These are phyloP conservation scores for Colletotrichum incanum DNA, from an alignment of 2,329 filamentous ascomycete species.

Conservation along the genomic window DNA sequence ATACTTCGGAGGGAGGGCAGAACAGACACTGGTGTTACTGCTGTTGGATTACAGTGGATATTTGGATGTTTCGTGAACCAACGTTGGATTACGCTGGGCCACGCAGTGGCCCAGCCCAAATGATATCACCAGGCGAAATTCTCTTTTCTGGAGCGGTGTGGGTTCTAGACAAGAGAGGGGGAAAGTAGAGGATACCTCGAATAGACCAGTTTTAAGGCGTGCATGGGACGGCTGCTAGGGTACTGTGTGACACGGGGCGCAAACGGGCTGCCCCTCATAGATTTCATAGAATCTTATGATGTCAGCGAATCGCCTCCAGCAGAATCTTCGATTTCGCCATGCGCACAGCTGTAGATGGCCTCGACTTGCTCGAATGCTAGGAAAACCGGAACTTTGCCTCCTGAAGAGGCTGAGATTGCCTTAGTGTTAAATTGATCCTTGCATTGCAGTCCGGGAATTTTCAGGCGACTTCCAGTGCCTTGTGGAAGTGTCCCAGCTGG, in stretches of 20 bases:
- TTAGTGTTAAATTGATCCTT: conserved; percentile 30
- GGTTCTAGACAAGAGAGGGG: conserved; percentile 1
- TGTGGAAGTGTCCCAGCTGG: conserved; percentile 32
- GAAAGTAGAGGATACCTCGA: conserved; percentile 32
- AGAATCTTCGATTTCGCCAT: conserved; percentile 26
- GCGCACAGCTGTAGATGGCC: conserved; percentile 2
- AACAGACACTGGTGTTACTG: not conserved
- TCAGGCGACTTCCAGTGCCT: conserved; percentile 25
- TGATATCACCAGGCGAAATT: conserved; percentile 36
- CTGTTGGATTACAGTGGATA: not conserved
- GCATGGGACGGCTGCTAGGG: conserved; percentile 13
- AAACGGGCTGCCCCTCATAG: conserved; percentile 27
- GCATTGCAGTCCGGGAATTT: conserved; percentile 13
- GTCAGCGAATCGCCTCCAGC: conserved; percentile 32
- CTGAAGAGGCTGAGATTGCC: conserved; percentile 22
- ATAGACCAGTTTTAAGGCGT: conserved; percentile 15
- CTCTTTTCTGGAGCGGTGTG: conserved; percentile 38
- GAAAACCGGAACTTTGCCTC: conserved; percentile 34
- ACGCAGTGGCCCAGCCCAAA: conserved; percentile 5
- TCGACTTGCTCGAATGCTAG: not conserved
- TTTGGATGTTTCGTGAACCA: conserved; percentile 36
- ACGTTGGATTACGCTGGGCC: conserved; percentile 7
- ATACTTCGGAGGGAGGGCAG: no score
- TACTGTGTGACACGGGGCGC: conserved; percentile 21
- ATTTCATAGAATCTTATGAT: conserved; percentile 39